Evolutionary conservation across 1,284 basidiomycete species (phyloP), one percentile per base, ranked within the genome.

Genomic region (Retiboletus flavoniger): DNA sequence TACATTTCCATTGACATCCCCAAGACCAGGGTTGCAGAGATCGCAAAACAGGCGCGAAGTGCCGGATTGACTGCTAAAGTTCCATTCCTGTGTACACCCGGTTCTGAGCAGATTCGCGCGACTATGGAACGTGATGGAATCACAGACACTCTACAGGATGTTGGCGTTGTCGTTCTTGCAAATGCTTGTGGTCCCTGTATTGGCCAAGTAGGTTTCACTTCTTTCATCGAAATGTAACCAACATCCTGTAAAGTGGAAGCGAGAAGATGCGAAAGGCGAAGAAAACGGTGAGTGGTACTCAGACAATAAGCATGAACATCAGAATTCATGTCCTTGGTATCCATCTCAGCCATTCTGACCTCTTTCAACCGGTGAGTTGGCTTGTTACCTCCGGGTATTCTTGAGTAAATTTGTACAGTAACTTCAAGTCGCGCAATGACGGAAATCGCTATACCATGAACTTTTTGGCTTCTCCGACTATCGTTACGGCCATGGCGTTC

Each of bases 171-270:
- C 38, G 96, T 99, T 14, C 79, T 99, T 31, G 96, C 97, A 13
- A 99, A 99, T 71, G 97, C 97, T 1, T 99, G 97, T 65, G 97
- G 97, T 50, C 97, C 97, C 31, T 99, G 97, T 72, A 99, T 99
- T 63, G 97, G 97, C 38, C 97, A 98, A 75, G 87, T 85, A 63
- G 16, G 75, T 63, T 41, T 17, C 29, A 35, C 17, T 46, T 47
- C 35, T 44, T 48, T 49, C 35, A 42, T 53, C 16, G 11, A 11
- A 50, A 50, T 34, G 13, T 32, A 16, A 32, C 51, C 36, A 53
- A 55, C 21, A 45, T 51, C 26, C 10, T 62, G 21, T 39, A 2
- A 50, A 91, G 83, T 99, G 97, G 97, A 95, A 98, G 72, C 85
- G 97, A 41, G 87, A 89, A 52, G 95, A 95, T 60, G 86, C 89